These are phyloP conservation scores for Colletotrichum orbiculare DNA, from an alignment of 2,329 filamentous ascomycete genomes.

Conservation along the genomic window DNA sequence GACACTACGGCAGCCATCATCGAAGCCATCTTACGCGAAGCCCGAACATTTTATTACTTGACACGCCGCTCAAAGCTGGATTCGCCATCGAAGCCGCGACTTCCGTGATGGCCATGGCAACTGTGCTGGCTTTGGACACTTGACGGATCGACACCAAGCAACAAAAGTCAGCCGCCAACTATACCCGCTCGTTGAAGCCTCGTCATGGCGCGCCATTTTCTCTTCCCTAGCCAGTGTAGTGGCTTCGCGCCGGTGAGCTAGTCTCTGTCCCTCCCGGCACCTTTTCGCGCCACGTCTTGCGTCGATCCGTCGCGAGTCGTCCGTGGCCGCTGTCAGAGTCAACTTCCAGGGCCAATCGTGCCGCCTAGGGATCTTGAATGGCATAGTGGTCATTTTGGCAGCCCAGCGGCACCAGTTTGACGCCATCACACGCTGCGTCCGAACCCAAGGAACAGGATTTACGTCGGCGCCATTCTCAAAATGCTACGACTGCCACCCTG, in stretches of 20 bases:
- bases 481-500: neutral
- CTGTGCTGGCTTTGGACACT: no score
- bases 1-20: neutral
- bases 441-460: slow-evolving; percentile 20
- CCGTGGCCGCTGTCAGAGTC: slow-evolving; percentile 14
- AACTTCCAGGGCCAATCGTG: slow-evolving; percentile 18
- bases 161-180: no score
- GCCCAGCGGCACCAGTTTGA: slow-evolving; percentile 18
- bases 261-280: slow-evolving; percentile 13
- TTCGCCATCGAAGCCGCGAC: no score
- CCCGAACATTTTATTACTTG: no score
- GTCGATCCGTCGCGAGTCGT: slow-evolving; percentile 19
- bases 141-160: no score
- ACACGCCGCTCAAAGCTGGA: no score
- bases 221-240: neutral
- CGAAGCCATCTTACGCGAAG: neutral
- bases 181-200: neutral
- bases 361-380: slow-evolving; percentile 22
- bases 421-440: slow-evolving; percentile 12
- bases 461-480: slow-evolving; percentile 15
- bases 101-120: no score
- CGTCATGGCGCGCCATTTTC: neutral
- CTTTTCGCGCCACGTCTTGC: slow-evolving; percentile 1
- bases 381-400: slow-evolving; percentile 13
- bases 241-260: neutral